Conservation (phyloP, 805 yeast species). For the Ogataea methylovora region DNA sequence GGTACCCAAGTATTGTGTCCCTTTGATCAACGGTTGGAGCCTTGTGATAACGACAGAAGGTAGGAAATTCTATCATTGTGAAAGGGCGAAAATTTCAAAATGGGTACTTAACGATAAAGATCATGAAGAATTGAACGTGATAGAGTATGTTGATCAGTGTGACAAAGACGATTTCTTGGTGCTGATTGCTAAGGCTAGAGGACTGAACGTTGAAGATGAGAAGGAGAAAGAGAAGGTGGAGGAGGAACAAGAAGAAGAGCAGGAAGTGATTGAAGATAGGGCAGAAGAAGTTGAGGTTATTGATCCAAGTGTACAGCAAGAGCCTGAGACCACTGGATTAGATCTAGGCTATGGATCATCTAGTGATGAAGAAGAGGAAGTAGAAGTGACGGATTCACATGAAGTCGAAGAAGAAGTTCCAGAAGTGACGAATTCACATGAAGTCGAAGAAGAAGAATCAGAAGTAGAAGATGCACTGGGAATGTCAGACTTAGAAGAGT, state of each 20-base stretch:
- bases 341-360: conserved; percentile 9
- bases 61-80: conserved; percentile 16
- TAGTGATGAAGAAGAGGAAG: neutral
- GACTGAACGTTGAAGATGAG: conserved; percentile 2
- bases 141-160: neutral
- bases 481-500: conserved; percentile 1
- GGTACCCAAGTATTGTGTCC: conserved; percentile 3
- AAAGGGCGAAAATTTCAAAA: conserved; percentile 4
- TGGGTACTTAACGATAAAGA: conserved; percentile 15
- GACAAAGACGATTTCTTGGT: conserved; percentile 3
- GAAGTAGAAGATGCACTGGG: neutral
- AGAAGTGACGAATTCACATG: neutral
- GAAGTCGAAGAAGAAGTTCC: neutral
- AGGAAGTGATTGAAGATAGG: conserved; percentile 3
- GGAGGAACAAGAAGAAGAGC: conserved; percentile 1
- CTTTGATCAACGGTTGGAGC: conserved; percentile 8
- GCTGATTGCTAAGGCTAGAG: conserved; percentile 6
- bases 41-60: conserved; percentile 16
- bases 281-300: neutral
- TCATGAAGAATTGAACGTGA: neutral
- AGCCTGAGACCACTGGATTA: conserved; percentile 4
- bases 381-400: too few species aligned
- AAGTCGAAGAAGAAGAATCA: neutral
- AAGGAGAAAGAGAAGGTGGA: neutral
- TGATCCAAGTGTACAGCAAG: neutral